Evolutionary conservation across 1,284 basidiomycete genomes (phyloP).

Genomic region (Austropuccinia psidii): DNA sequence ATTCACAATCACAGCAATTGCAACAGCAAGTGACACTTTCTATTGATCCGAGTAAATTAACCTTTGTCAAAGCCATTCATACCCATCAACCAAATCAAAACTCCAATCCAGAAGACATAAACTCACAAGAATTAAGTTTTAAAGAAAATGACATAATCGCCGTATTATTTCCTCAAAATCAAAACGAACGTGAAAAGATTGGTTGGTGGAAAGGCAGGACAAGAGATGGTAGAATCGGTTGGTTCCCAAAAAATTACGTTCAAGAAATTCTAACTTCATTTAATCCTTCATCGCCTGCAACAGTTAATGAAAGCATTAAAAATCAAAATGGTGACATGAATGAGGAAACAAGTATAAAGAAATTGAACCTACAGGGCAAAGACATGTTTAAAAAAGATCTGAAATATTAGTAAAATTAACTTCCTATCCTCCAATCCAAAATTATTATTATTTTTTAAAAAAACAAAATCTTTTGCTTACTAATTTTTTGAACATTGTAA

Average conservation of each 20-base stretch:
- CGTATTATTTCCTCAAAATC: conserved; percentile 62
- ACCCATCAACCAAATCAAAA: conserved; percentile 58
- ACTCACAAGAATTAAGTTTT: conserved; percentile 73
- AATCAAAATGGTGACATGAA: no score
- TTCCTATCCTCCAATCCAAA: no score
- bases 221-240: conserved; percentile 85
- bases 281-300: no score
- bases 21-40: conserved; percentile 42
- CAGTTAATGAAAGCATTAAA: no score
- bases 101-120: conserved; percentile 55
- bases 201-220: conserved; percentile 97
- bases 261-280: conserved; percentile 44
- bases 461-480: no score
- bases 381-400: no score
- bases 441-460: no score
- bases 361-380: no score
- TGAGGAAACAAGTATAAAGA: no score
- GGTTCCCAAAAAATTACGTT: conserved; percentile 91
- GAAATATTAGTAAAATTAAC: no score
- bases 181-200: conserved; percentile 65
- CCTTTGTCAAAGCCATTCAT: conserved; percentile 80
- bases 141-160: conserved; percentile 91
- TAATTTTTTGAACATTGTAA: no score
- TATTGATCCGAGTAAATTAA: conserved; percentile 57
- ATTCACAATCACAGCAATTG: conserved; percentile 56